Percentiles rank a stretch among this genome's conserved stretches.
These are phyloP conservation scores for Rhododendron griersonianum DNA, from an alignment of 148 eudicot genomes.

Conservation along the genomic window DNA sequence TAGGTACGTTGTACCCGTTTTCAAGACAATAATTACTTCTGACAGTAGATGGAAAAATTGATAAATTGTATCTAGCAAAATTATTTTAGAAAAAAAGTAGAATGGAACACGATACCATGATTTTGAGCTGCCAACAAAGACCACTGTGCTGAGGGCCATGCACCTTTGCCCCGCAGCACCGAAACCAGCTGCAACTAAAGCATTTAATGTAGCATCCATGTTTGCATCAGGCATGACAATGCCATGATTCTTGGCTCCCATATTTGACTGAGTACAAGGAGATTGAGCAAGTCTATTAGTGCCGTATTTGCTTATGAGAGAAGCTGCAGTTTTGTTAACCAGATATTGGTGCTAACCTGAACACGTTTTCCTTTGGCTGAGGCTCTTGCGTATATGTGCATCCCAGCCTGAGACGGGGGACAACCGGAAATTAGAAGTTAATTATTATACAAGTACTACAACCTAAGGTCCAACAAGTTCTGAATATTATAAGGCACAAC, in stretches of 20 bases:
- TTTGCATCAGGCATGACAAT: conserved; percentile 87
- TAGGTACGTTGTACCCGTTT: background rate
- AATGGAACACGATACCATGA: conserved; percentile 43
- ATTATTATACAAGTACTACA: background rate
- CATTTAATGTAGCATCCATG: conserved; percentile 64
- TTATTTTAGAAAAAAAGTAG: conserved; percentile 7
- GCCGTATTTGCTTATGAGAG: background rate
- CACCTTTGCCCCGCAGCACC: conserved; percentile 95
- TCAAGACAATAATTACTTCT: background rate
- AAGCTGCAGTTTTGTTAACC: background rate
- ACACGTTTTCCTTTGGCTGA: conserved; percentile 97
- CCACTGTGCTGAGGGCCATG: conserved; percentile 80
- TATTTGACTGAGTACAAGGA: conserved; percentile 52
- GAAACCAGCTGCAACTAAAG: conserved; percentile 84
- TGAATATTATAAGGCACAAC: background rate
- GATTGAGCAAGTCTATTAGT: conserved; percentile 1
- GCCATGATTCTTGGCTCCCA: conserved; percentile 93
- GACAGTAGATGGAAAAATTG: background rate
- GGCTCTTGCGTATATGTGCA: conserved; percentile 90
- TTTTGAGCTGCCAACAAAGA: conserved; percentile 76
- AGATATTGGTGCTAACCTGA: conserved; percentile 51
- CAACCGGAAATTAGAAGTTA: background rate
- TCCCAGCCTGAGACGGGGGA: conserved; percentile 60
- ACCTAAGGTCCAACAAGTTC: background rate
- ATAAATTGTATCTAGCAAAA: background rate